Evolutionary conservation across 2,329 filamentous ascomycete genomes (phyloP), one percentile per base, ranked within the genome.

Genomic region (Phialemonium atrogriseum): DNA sequence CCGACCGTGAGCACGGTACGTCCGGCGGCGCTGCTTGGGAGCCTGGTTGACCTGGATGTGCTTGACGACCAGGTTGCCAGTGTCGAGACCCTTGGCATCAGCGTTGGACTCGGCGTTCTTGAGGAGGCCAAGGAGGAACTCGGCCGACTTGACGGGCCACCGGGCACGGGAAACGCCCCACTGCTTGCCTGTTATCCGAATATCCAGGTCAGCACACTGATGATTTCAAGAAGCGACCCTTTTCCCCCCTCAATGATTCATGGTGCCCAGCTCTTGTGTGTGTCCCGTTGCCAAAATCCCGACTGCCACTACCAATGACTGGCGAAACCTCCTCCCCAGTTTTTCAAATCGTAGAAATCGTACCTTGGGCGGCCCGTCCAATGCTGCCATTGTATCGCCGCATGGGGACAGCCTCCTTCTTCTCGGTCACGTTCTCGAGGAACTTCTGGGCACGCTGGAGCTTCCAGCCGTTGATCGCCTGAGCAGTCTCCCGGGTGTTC

Each of bases 31-130:
- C 78, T 96, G 89, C 83, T 96, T 96, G 59, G 91, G 91, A 54
- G 91, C 93, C 78, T 98, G 91, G 85, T 98, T 98, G 78, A 98
- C 91, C 77, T 98, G 91, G 73, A 98, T 98, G 84, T 95, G 93
- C 85, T 95, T 95, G 73, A 98, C 84, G 62, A 96, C 71, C 61
- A 98, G 76, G 77, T 93, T 93, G 71, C 80, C 81, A 61, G 88
- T 96, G 71, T 98, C 87, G 59, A 94, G 85, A 58, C 88, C 87
- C 78, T 94, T 94, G 66, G 84, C 84, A 56, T 94, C 88, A 63
- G 87, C 87, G 69, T 94, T 94, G 72, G 87, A 80, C 76, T 94
- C 87, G 51, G 87, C 87, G 71, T 94, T 94, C 79, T 88, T 91
- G 56, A 98, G 84, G 56, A 98, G 86, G 61, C 83, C 84, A 67